phyloP scores from a whole-genome alignment of 1,284 basidiomycete species.

The Cryptococcus sp. region DNA sequence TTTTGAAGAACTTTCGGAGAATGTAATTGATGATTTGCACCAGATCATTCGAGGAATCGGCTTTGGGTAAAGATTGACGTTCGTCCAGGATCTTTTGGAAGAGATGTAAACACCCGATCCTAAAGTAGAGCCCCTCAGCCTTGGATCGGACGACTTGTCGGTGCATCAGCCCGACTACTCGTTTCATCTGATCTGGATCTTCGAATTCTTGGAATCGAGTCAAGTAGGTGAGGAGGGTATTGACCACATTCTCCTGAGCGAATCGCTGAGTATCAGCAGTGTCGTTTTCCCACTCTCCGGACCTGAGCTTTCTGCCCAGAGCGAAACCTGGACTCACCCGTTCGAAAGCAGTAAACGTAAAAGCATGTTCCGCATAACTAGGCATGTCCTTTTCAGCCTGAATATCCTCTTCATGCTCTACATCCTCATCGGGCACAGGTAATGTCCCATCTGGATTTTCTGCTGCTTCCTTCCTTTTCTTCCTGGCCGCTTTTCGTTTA shows the following conservation, averaged over 20 bases:
- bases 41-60: constrained; percentile 76
- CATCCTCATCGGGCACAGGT: constrained; percentile 34
- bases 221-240: constrained; percentile 75
- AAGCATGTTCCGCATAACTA: constrained; percentile 72
- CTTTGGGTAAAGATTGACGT: constrained; percentile 66
- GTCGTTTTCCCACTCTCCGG: background rate
- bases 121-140: constrained; percentile 88
- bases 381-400: constrained; percentile 56
- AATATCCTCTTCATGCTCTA: constrained; percentile 50
- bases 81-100: constrained; percentile 78
- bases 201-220: constrained; percentile 74
- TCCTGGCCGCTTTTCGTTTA: constrained; percentile 58
- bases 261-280: constrained; percentile 60
- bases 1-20: constrained; percentile 86
- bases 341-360: constrained; percentile 84
- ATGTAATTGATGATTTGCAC: constrained; percentile 75
- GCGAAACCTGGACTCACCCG: constrained; percentile 55
- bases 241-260: constrained; percentile 72
- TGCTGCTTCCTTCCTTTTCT: constrained; percentile 51
- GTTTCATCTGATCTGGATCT: constrained; percentile 73
- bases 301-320: background rate
- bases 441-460: constrained; percentile 9
- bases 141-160: constrained; percentile 82
- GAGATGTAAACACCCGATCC: constrained; percentile 79
- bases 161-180: constrained; percentile 79